A percentile compares a stretch with the other conserved stretches of the same genome.
Conservation (phyloP, 192 early-diverging fungal genomes). For the Coemansia umbellata region DNA sequence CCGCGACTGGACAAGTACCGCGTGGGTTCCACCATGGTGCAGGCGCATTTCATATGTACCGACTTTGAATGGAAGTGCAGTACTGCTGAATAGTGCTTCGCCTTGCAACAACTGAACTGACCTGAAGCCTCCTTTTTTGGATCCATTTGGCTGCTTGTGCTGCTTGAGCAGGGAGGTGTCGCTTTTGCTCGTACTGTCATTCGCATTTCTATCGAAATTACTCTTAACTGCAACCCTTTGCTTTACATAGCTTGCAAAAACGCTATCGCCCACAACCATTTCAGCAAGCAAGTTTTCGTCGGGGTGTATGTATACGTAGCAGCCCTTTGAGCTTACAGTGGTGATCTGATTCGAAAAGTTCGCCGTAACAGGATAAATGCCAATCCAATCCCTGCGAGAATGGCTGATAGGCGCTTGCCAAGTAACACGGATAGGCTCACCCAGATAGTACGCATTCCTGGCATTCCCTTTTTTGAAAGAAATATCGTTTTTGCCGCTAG, state of each 20-base stretch:
- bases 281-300: slow-evolving; percentile 55
- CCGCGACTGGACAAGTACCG: slow-evolving; percentile 68
- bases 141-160: slow-evolving; percentile 6
- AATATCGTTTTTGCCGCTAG: not conserved
- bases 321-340: slow-evolving; percentile 65
- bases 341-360: slow-evolving; percentile 78
- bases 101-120: slow-evolving; percentile 36
- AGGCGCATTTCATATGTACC: slow-evolving; percentile 90
- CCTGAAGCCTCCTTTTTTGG: not conserved
- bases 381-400: slow-evolving; percentile 85
- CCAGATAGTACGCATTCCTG: slow-evolving; percentile 58
- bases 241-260: slow-evolving; percentile 30
- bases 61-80: slow-evolving; percentile 74
- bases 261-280: slow-evolving; percentile 52
- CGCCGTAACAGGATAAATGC: slow-evolving; percentile 74
- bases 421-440: slow-evolving; percentile 66
- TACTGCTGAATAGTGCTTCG: slow-evolving; percentile 60
- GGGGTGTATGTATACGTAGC: slow-evolving; percentile 63
- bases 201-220: not conserved
- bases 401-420: slow-evolving; percentile 79
- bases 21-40: slow-evolving; percentile 85
- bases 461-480: not conserved
- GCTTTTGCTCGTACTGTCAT: no score
- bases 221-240: slow-evolving; percentile 25
- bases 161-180: slow-evolving; percentile 14